phyloP scores from a whole-genome alignment of 176 grass and related monocot genomes.

The Tillandsia fasciculata region DNA sequence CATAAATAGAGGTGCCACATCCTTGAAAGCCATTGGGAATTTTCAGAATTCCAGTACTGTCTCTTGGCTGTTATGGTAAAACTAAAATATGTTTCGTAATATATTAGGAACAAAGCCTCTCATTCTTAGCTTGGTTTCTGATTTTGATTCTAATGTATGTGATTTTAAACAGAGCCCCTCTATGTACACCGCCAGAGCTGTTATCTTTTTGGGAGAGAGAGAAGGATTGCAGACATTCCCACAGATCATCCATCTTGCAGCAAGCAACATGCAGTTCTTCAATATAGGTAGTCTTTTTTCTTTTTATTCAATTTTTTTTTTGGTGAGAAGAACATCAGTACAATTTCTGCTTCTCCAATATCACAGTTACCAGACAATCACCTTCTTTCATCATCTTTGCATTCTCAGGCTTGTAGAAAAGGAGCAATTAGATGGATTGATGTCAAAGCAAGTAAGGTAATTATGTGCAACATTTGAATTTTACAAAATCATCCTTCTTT shows the following conservation, averaged over 20 bases:
- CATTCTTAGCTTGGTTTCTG: too few species aligned
- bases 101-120: too few species aligned
- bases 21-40: too few species aligned
- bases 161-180: slow-evolving; percentile 54
- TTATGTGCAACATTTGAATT: slow-evolving; percentile 1
- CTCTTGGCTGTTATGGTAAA: too few species aligned
- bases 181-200: slow-evolving; percentile 86
- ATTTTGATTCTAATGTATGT: background rate
- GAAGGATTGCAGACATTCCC: slow-evolving; percentile 80
- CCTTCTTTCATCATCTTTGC: slow-evolving; percentile 17
- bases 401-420: slow-evolving; percentile 73
- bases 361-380: slow-evolving; percentile 1
- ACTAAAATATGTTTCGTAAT: too few species aligned
- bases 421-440: slow-evolving; percentile 86
- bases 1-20: too few species aligned
- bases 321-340: background rate
- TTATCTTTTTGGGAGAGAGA: slow-evolving; percentile 96
- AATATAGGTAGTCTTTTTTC: slow-evolving; percentile 47
- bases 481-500: background rate
- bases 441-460: slow-evolving; percentile 76
- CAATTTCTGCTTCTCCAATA: background rate
- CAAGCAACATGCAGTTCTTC: slow-evolving; percentile 85
- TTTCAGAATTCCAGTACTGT: too few species aligned
- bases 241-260: slow-evolving; percentile 97
- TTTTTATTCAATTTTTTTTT: slow-evolving; percentile 18